Base-by-base conservation (phyloP, 371 early-diverging fungal genomes). In the Cokeromyces recurvatus region DNA sequence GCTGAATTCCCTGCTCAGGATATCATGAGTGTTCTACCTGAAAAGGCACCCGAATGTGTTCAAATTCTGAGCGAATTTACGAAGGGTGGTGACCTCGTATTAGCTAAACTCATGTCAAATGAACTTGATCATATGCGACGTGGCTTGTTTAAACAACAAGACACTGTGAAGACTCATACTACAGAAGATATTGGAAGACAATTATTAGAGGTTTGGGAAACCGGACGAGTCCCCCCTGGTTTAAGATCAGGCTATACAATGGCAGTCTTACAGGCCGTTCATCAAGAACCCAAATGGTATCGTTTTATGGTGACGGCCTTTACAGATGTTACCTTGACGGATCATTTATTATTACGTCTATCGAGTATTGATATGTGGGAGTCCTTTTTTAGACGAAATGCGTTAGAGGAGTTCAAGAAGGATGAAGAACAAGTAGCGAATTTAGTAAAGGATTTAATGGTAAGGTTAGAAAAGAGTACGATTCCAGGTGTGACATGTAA, bases 61-160 rank as follows among this genome's bases (percentile, higher is more conserved):
- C 42, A 62, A 2, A 29, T 29, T 29, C n/a, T n/a, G n/a, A n/a
- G n/a, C n/a, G n/a, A n/a, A n/a, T n/a, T n/a, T n/a, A 60, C 61
- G 8, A 43, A 61, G 3, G 64, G 57, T 17, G 67, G 74, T 20
- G 41, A 59, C 0, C 24, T 42, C 8, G 48, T 79, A 1, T 53
- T 81, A 12, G 63, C 64, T 9, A 71, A 72, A n/a, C 50, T 81
- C 12, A 61, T 78, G 22, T 69, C 74, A 17, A 62, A 76, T 35
- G 82, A 81, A 29, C 46, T 81, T 10, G 65, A 67, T 14, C 71
- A 77, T 48, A 76, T 81, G 82, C 71, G 78, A 4, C 77, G 82
- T 7, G 69, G 75, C 1, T 55, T 81, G 20, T 81, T 78, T 44
- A 70, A 74, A 43, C 25, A 38, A 32, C 21, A 36, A 4, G 19